phyloP scores from a whole-genome alignment of 192 early-diverging fungal species.

The Nowakowskiella sp. region DNA sequence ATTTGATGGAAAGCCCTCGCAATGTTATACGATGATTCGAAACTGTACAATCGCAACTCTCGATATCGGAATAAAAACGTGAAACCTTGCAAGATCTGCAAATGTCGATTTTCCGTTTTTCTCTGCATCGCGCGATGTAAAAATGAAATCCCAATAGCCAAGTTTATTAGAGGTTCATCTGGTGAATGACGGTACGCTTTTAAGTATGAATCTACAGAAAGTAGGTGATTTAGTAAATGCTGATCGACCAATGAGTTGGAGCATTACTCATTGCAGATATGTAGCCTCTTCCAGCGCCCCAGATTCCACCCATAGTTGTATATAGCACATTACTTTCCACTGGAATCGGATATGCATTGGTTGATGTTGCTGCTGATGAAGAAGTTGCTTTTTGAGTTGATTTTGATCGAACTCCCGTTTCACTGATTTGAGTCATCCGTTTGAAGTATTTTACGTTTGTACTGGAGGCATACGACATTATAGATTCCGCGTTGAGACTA shows the following conservation, averaged over 20 bases:
- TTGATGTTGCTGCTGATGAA: no score
- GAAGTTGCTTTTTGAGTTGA: slow-evolving; percentile 6
- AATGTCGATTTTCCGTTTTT: slow-evolving; percentile 59
- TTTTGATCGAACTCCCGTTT: slow-evolving; percentile 18
- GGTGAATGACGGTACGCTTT: slow-evolving; percentile 51
- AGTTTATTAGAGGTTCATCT: slow-evolving; percentile 56
- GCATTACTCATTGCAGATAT: slow-evolving; percentile 45
- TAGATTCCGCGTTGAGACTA: slow-evolving; percentile 20
- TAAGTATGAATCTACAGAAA: slow-evolving; percentile 24
- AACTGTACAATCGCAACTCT: slow-evolving; percentile 30
- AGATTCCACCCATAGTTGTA: neutral
- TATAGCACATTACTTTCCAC: slow-evolving; percentile 15
- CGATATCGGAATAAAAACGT: slow-evolving; percentile 58
- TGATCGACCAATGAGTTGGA: neutral
- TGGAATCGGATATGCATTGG: no score
- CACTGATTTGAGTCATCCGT: slow-evolving; percentile 41
- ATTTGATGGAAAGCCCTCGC: slow-evolving; percentile 88
- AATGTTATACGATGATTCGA: slow-evolving; percentile 77
- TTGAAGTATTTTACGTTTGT: slow-evolving; percentile 48
- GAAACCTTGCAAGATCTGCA: slow-evolving; percentile 58
- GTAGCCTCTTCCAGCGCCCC: slow-evolving; percentile 2
- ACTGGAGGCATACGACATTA: slow-evolving; percentile 33
- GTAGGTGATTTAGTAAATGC: neutral
- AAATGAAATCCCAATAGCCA: slow-evolving; percentile 54
- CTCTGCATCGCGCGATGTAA: slow-evolving; percentile 63